Evolutionary conservation across 768 basidiomycete species (phyloP).

Genomic region (Dioszegia hungarica): DNA sequence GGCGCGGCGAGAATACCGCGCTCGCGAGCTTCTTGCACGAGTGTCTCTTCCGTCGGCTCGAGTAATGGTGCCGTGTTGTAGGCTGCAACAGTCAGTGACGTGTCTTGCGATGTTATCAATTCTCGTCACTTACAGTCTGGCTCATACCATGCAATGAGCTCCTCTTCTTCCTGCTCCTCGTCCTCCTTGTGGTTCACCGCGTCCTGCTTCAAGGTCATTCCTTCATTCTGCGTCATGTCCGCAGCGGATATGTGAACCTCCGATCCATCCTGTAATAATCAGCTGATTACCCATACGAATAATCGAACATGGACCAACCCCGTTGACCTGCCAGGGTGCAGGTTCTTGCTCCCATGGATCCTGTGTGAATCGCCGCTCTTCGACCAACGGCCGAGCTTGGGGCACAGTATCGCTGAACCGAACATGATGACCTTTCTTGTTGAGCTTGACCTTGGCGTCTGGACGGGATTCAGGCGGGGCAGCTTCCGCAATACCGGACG

Average conservation of each 20-base stretch:
- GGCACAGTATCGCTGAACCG: slow-evolving; percentile 27
- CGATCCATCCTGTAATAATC: neutral
- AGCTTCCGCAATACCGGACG: neutral
- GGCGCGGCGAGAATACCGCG: slow-evolving; percentile 26
- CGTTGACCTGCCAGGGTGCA: slow-evolving; percentile 17
- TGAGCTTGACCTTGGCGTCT: slow-evolving; percentile 11
- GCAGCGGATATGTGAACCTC: slow-evolving; percentile 18
- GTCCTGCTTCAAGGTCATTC: neutral
- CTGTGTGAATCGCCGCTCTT: slow-evolving; percentile 23
- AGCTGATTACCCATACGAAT: neutral
- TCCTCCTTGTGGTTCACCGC: neutral
- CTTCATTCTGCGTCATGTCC: slow-evolving; percentile 15
- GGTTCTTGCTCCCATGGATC: slow-evolving; percentile 30
- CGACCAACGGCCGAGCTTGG: slow-evolving; percentile 21
- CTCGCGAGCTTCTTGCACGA: slow-evolving; percentile 27
- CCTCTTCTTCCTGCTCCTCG: neutral
- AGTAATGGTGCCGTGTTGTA: slow-evolving; percentile 7
- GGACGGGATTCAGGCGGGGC: neutral
- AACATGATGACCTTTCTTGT: slow-evolving; percentile 30
- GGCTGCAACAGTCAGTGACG: neutral
- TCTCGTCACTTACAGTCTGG: slow-evolving; percentile 20
- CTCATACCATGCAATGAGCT: slow-evolving; percentile 35
- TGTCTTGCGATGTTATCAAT: neutral
- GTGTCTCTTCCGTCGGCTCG: slow-evolving; percentile 18
- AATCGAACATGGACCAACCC: neutral